Evolutionary conservation across 1,284 basidiomycete genomes (phyloP), one percentile per base, ranked within the genome.

Genomic region (Cryptococcus maquisensis): DNA sequence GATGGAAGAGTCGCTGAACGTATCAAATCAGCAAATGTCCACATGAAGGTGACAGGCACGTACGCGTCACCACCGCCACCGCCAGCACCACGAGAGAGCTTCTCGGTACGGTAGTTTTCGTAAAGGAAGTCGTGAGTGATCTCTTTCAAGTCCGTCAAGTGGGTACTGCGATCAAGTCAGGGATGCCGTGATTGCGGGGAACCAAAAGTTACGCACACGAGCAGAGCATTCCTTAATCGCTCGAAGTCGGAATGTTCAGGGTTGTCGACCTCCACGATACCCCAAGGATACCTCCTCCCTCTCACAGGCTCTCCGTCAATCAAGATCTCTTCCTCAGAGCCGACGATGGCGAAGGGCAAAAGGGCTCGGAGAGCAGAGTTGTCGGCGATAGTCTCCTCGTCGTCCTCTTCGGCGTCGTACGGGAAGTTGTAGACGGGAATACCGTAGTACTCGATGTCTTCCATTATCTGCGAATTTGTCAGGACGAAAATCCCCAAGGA

Each of bases 351-450:
- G 74, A 99, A 99, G 0, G 96, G 96, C 74, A 98, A 82, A 49
- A 97, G 81, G 8, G 87, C 84, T 52, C 93, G 83, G 55, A 97
- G 85, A 74, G 95, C 92, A 68, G 87, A 88, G 80, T 98, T 99
- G 78, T 98, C 96, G 68, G 90, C 86, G 61, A 99, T 94, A 4
- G 95, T 98, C 69, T 98, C 96, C 72, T 98, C 94, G 73, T 99
- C 96, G 69, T 99, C 91, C 78, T 98, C 96, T 77, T 98, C 96
- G 21, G 93, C 87, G 67, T 98, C 96, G 76, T 96, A 98, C 0
- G 96, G 96, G 84, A 98, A 98, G 81, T 98, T 98, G 83, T 98
- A 99, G 44, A 98, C 88, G 6, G 96, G 95, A 66, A 99, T 98
- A 63, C 88, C 87, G 73, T 98, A 98, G 80, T 98, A 84, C 72